Percentiles rank a stretch among this genome's conserved stretches.
Evolutionary conservation across 352 stramenopile species (phyloP).

Genomic region (Globisporangium yorkense): DNA sequence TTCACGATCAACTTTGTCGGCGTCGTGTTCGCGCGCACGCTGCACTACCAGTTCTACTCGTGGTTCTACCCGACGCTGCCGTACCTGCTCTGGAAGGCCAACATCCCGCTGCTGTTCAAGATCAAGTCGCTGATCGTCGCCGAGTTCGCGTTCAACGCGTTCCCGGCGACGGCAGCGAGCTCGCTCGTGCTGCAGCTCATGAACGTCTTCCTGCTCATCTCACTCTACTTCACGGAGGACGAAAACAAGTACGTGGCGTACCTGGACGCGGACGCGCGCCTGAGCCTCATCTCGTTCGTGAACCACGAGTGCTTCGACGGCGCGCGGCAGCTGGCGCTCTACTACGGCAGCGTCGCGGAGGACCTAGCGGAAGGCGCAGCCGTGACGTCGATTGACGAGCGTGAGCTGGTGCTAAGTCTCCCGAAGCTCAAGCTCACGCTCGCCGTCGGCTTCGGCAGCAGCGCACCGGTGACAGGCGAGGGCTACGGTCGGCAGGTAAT

Average conservation of each 20-base stretch:
- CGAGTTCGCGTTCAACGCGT: constrained; percentile 95
- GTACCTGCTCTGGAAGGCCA: constrained; percentile 91
- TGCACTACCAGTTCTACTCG: constrained; percentile 98
- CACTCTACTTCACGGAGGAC: constrained; percentile 66
- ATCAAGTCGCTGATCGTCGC: constrained; percentile 77
- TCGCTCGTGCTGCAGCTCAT: constrained; percentile 91
- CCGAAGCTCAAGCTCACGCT: constrained; percentile 84
- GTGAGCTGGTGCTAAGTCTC: constrained; percentile 65
- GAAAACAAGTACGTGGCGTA: constrained; percentile 60
- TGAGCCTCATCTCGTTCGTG: constrained; percentile 63
- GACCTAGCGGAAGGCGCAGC: constrained; percentile 56
- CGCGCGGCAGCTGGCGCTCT: constrained; percentile 62
- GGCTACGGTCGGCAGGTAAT: constrained; percentile 68
- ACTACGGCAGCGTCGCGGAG: constrained; percentile 81
- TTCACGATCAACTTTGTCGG: constrained; percentile 96
- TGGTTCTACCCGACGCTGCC: constrained; percentile 97
- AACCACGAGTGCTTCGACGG: constrained; percentile 78
- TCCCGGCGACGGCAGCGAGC: constrained; percentile 88
- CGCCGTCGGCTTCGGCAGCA: constrained; percentile 76
- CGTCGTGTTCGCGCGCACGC: constrained; percentile 93
- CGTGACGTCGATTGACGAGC: constrained; percentile 75
- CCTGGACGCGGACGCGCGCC: constrained; percentile 65
- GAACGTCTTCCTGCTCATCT: constrained; percentile 84
- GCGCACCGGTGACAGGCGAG: constrained; percentile 62
- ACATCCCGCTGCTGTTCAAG: constrained; percentile 77